These are phyloP conservation scores for Xylariaceae sp. DNA, from an alignment of 2,329 filamentous ascomycete species.

Conservation along the genomic window DNA sequence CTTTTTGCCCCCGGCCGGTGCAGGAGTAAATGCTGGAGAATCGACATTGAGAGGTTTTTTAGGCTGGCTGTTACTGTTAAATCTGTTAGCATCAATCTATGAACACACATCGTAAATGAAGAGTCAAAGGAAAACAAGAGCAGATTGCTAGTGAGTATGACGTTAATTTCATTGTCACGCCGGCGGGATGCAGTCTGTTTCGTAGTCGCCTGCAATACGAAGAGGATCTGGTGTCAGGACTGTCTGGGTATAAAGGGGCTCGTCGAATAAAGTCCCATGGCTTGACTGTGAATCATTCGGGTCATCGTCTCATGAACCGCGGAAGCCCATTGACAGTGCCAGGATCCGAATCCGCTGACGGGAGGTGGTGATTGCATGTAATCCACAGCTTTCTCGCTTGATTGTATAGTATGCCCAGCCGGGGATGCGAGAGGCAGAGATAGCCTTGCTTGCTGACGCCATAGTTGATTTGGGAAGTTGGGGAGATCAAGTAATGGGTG, in stretches of 20 bases:
- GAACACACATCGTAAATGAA: neutral
- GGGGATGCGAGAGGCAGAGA: too few species aligned
- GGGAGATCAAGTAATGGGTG: too few species aligned
- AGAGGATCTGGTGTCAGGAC: neutral
- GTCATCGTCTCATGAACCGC: neutral
- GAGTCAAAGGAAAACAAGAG: too few species aligned
- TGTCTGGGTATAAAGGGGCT: too few species aligned
- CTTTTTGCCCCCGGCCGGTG: slow-evolving; percentile 54
- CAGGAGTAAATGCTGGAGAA: slow-evolving; percentile 88
- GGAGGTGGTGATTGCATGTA: too few species aligned
- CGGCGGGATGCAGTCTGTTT: neutral
- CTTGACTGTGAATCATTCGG: neutral
- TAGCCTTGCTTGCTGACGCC: too few species aligned
- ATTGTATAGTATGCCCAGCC: too few species aligned
- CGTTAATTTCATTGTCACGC: neutral
- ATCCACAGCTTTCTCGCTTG: too few species aligned
- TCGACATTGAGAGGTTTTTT: slow-evolving; percentile 90
- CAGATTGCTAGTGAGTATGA: too few species aligned
- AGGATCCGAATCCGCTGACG: neutral
- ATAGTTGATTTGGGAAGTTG: too few species aligned
- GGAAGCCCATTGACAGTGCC: neutral
- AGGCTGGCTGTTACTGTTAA: slow-evolving; percentile 34
- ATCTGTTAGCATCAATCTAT: slow-evolving; percentile 23
- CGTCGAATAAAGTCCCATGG: too few species aligned
- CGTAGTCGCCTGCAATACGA: neutral